Evolutionary conservation across 2,329 filamentous ascomycete species (phyloP).

Genomic region (Ceratocystis smalleyi): DNA sequence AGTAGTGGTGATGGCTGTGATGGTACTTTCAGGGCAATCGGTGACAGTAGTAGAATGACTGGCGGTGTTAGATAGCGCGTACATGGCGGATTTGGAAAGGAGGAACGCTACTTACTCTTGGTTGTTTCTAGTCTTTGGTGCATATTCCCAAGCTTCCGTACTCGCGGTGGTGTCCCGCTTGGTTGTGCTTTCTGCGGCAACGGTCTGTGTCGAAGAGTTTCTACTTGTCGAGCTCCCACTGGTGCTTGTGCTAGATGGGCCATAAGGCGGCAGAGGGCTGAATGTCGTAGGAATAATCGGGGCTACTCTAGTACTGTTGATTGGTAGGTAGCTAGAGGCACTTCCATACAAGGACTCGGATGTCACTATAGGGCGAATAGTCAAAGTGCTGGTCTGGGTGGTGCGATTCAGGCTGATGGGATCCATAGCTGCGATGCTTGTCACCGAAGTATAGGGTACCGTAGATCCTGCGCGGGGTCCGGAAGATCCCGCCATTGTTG

Average conservation of each 20-base stretch:
- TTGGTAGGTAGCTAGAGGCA: background rate
- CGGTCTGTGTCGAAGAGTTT: background rate
- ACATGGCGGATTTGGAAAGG: background rate
- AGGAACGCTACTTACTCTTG: conserved; percentile 6
- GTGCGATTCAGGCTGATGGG: conserved; percentile 10
- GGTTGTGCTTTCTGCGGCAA: background rate
- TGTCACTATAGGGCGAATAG: background rate
- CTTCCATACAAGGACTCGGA: background rate
- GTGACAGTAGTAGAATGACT: conserved; percentile 9
- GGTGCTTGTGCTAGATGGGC: background rate
- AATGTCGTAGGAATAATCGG: conserved; percentile 7
- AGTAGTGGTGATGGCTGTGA: background rate
- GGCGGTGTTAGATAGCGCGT: background rate
- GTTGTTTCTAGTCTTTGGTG: background rate
- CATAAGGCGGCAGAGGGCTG: conserved; percentile 1
- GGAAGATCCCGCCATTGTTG: background rate
- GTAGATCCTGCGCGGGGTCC: background rate
- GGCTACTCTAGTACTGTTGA: background rate
- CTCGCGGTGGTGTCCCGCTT: background rate
- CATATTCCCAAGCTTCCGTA: background rate
- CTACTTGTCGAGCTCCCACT: background rate
- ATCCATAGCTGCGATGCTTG: conserved; percentile 4
- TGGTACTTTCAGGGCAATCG: conserved; percentile 6
- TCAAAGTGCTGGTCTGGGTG: background rate
- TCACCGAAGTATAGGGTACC: background rate